Base-by-base conservation (phyloP, 805 yeast genomes). In the Ogataea salicorniae region DNA sequence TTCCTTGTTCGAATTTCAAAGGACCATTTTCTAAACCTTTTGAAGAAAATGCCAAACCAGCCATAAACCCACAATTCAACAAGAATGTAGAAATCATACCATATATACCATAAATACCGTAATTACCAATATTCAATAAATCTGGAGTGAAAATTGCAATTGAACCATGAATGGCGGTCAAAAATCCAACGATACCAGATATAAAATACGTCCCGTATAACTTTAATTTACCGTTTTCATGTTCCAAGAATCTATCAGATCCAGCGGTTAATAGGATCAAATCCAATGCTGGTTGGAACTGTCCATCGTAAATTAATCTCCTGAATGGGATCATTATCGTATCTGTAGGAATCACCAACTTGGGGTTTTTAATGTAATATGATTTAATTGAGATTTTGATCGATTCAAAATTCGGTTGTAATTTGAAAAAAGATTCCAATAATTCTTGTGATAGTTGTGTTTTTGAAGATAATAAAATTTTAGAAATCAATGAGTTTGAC, bases 291-390 rank as follows among this genome's bases (percentile, higher is more conserved):
- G 70, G 69, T 26, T 72, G 70, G 49, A 82, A 70, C 42, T 83
- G 80, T 1, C 80, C 84, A 51, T 77, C 71, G 64, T 72, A 81
- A 2, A 84, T 61, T n/a, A 81, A 70, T 38, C 73, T 62, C 17
- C 91, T 62, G 50, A 85, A 77, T 4, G 90, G 86, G n/a, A 84
- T 74, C 68, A 82, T 70, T 4, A 84, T 80, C 0, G 66, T 58
- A 0, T 64, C 60, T 42, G 65, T 63, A 9, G 67, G 68, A 9
- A 80, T 69, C 35, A 42, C 47, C 1, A 17, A 37, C 6, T 46
- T 48, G 6, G 54, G 41, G 41, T 59, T 52, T 42, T 51, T 55
- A n/a, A 48, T 39, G 46, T 65, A 61, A 41, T 50, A 67, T 20
- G 59, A 29, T 16, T 61, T 54, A 5, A 67, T 58, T 1, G 63